Evolutionary conservation across 345 rosid genomes (phyloP), one percentile per base, ranked within the genome.

Genomic region (Iberis pinnata): DNA sequence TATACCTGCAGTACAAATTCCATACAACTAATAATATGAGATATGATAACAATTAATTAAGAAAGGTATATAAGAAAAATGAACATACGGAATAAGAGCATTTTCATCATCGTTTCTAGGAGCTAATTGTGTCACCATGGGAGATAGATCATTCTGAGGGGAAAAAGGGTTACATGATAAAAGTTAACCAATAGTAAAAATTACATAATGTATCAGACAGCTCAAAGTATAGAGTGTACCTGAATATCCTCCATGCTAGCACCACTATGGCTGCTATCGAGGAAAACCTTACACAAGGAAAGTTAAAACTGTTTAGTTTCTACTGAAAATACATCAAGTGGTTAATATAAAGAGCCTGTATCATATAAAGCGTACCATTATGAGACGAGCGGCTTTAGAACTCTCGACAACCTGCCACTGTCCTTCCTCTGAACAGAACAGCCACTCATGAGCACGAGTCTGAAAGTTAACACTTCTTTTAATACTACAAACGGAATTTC

Each of bases 371-470:
- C 53, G 10, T 77, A 89, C 96, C 96, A 90, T 80, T 67, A 90
- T 75, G 54, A 90, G 79, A 54, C 98, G 98, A 78, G 89, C 96
- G 24, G 95, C 76, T 70, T 69, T 73, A 63, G 95, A 71, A 76
- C 81, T 90, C 71, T 84, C 95, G 47, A 90, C 86, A 33, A 90
- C 74, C 57, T 67, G 56, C 96, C 96, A 87, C 61, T 87, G 98
- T 67, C 98, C 98, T 82, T 84, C 98, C 72, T 90, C 95, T 64
- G 95, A 80, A 71, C 84, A 76, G 81, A 80, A 90, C 65, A 90
- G 85, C 98, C 98, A 90, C 56, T 83, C 98, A 75, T 76, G 89
- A 76, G 92, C 76, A 49, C 86, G 83, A 56, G 81, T 67, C 96
- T 89, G 93, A 76, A 79, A 79, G 68, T 14, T 20, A 69, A 69